Percentiles rank a stretch among this genome's conserved stretches.
Evolutionary conservation across 257 asterid species (phyloP).

Genomic region (Orobanche coerulescens): DNA sequence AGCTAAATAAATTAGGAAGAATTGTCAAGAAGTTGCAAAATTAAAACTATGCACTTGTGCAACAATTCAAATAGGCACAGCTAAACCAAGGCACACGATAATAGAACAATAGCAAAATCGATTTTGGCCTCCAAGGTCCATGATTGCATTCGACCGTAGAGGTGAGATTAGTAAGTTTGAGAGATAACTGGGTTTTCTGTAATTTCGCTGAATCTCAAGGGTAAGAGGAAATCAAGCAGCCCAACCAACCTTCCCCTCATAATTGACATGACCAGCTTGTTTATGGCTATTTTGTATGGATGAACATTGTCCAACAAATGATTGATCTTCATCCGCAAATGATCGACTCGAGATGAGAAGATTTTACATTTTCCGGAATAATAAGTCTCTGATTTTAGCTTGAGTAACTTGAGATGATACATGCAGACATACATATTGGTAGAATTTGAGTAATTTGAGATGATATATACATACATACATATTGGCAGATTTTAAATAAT

Average conservation of each 20-base stretch:
- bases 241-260: neutral
- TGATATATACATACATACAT: neutral
- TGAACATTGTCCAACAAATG: neutral
- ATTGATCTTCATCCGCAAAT: no score
- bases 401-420: neutral
- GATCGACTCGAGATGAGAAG: neutral
- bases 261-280: conserved; percentile 4
- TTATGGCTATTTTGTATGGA: neutral
- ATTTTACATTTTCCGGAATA: neutral
- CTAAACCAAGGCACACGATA: neutral
- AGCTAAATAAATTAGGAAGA: neutral
- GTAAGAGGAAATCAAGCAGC: neutral
- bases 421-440: neutral
- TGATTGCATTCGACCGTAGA: no score
- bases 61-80: neutral
- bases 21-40: neutral
- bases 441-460: neutral
- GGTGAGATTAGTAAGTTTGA: no score
- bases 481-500: neutral
- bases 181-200: no score
- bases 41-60: neutral
- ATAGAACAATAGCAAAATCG: neutral
- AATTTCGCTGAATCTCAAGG: no score
- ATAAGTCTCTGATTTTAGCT: neutral
- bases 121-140: neutral